phyloP scores from a whole-genome alignment of 2,329 filamentous ascomycete genomes.

The Geoglossum cookeanum region DNA sequence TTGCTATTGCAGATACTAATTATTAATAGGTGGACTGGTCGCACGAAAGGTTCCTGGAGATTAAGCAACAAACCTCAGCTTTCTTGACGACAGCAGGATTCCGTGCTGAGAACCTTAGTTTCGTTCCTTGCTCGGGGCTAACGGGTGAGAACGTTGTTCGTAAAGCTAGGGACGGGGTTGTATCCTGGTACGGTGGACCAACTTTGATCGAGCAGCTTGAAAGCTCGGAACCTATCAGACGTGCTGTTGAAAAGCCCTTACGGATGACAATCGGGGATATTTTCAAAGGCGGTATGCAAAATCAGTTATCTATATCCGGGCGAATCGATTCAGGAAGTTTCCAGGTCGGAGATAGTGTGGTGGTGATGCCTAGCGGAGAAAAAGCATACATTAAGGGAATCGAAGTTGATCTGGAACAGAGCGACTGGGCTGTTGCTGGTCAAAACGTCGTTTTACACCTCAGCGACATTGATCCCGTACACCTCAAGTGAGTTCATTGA shows the following conservation, averaged over 20 bases:
- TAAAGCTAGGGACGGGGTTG: conserved; percentile 30
- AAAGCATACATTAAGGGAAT: conserved; percentile 65
- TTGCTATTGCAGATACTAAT: background rate
- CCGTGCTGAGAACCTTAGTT: conserved; percentile 58
- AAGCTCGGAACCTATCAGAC: conserved; percentile 50
- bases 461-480: conserved; percentile 63
- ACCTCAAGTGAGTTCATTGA: conserved; percentile 31
- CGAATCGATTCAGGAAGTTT: conserved; percentile 69
- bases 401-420: conserved; percentile 50
- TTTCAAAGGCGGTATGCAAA: conserved; percentile 60
- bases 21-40: conserved; percentile 47
- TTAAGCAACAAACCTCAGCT: conserved; percentile 60
- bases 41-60: conserved; percentile 64
- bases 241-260: conserved; percentile 58
- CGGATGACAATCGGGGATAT: conserved; percentile 78
- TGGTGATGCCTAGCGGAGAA: conserved; percentile 66
- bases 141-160: conserved; percentile 69
- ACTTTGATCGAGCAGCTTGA: conserved; percentile 76
- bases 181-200: conserved; percentile 59
- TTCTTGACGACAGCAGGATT: conserved; percentile 76
- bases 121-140: conserved; percentile 78
- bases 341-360: conserved; percentile 63
- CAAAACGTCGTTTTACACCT: conserved; percentile 78
- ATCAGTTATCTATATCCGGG: conserved; percentile 68
- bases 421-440: conserved; percentile 82